Evolutionary conservation across 2,329 filamentous ascomycete genomes (phyloP).

Genomic region (Xylariaceae sp.): DNA sequence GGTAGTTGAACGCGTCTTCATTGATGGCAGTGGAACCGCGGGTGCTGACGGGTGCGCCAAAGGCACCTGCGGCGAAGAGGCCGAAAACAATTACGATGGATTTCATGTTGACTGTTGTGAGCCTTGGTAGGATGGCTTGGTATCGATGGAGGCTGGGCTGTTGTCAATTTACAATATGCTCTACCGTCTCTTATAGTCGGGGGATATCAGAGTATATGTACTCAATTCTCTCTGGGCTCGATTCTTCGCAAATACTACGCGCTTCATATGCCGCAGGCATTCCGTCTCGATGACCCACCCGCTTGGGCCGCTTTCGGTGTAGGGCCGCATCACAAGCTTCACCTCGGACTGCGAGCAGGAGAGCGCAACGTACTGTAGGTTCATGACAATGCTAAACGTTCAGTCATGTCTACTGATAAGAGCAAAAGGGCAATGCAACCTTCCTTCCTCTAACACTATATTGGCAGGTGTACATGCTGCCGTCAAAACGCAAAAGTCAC

Average conservation of each 20-base stretch:
- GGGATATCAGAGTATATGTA: not conserved
- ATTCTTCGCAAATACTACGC: too few relatives aligned
- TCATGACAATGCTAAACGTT: too few relatives aligned
- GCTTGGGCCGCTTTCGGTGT: too few relatives aligned
- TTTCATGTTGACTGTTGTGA: slow-evolving; percentile 9
- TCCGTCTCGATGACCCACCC: too few relatives aligned
- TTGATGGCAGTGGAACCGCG: not conserved
- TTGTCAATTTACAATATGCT: not conserved
- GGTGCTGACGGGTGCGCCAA: slow-evolving; percentile 4
- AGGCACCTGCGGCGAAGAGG: slow-evolving; percentile 1
- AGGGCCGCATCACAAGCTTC: too few relatives aligned
- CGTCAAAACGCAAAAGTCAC: not conserved
- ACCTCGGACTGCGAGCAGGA: too few relatives aligned
- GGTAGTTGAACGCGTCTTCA: slow-evolving; percentile 12
- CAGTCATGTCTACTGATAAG: too few relatives aligned
- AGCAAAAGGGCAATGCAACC: too few relatives aligned
- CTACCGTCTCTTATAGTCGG: not conserved
- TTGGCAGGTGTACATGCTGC: not conserved
- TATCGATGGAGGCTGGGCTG: not conserved
- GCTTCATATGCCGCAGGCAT: too few relatives aligned
- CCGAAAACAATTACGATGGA: not conserved
- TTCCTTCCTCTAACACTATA: slow-evolving; percentile 2
- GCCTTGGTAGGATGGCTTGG: not conserved
- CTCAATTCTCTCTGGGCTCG: not conserved
- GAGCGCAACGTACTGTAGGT: too few relatives aligned